Conservation (phyloP, 192 early-diverging fungal species). For the Mortierella antarctica region DNA sequence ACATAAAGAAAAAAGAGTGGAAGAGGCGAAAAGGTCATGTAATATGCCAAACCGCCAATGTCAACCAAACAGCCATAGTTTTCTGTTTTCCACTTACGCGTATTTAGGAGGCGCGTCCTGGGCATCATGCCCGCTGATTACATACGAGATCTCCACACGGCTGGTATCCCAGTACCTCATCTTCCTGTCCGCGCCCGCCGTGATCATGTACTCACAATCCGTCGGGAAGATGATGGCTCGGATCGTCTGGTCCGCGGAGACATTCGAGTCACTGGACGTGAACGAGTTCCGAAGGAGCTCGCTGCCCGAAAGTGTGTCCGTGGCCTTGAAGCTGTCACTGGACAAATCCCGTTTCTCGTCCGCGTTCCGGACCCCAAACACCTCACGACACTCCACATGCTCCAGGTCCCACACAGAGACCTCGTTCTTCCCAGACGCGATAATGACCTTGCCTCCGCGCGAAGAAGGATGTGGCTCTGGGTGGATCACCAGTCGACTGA, state of each 20-base stretch:
- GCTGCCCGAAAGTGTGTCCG: conserved; percentile 58
- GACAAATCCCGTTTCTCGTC: conserved; percentile 60
- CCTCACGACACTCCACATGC: conserved; percentile 72
- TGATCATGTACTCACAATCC: conserved; percentile 74
- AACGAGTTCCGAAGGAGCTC: conserved; percentile 67
- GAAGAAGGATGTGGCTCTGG: conserved; percentile 49
- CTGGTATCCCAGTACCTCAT: conserved; percentile 86
- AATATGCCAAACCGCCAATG: no score
- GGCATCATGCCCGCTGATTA: conserved; percentile 72
- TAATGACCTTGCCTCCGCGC: conserved; percentile 65
- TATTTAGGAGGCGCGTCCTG: conserved; percentile 69
- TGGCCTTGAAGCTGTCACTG: conserved; percentile 62
- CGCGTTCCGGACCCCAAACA: conserved; percentile 71
- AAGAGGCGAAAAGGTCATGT: no score
- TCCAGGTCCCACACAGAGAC: conserved; percentile 88
- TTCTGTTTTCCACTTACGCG: conserved; percentile 56
- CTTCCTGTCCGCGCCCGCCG: conserved; percentile 86
- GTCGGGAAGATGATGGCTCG: conserved; percentile 67
- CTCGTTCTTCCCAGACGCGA: conserved; percentile 78
- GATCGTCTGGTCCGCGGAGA: conserved; percentile 67
- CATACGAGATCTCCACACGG: conserved; percentile 75
- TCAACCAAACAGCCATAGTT: not conserved
- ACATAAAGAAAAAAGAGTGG: conserved; percentile 2
- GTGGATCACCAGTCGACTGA: conserved; percentile 65
- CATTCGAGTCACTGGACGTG: conserved; percentile 65